Evolutionary conservation across 129 eudicot genomes (phyloP).

Genomic region (Erigeron canadensis): DNA sequence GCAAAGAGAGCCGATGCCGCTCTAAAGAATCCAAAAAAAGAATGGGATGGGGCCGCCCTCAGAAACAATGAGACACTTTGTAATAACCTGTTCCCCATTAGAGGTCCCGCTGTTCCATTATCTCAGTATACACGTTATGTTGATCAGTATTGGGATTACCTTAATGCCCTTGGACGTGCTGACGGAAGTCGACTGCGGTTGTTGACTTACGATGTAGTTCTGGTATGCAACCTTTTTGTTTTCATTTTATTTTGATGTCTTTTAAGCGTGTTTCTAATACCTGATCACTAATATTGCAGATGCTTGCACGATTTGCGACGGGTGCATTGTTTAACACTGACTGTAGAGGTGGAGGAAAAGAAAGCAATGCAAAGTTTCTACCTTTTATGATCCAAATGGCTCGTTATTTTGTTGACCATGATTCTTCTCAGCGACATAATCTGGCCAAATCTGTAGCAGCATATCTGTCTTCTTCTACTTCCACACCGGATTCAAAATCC

Average conservation of each 20-base stretch:
- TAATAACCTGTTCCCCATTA: conserved; percentile 77
- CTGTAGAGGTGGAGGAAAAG: conserved; percentile 97
- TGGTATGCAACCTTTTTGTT: conserved; percentile 44
- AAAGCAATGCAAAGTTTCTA: conserved; percentile 91
- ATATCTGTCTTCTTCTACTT: conserved; percentile 52
- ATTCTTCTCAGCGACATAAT: conserved; percentile 64
- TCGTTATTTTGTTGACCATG: conserved; percentile 80
- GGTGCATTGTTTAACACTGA: conserved; percentile 92
- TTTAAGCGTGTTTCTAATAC: background rate
- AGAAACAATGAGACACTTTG: conserved; percentile 94
- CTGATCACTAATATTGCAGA: conserved; percentile 41
- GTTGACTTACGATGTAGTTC: conserved; percentile 90
- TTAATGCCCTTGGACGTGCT: conserved; percentile 94
- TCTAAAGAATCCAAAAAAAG: conserved; percentile 80
- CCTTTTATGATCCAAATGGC: conserved; percentile 98
- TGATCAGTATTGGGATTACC: conserved; percentile 97
- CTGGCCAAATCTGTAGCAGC: conserved; percentile 61
- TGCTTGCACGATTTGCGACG: conserved; percentile 99
- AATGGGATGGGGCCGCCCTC: conserved; percentile 99
- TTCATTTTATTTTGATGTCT: background rate
- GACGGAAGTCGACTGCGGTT: conserved; percentile 92
- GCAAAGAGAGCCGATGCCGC: conserved; percentile 99
- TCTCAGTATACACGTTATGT: conserved; percentile 79
- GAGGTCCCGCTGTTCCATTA: conserved; percentile 81
- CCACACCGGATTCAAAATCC: conserved; percentile 54